These are phyloP conservation scores for Eimeria nieschulzi DNA, from an alignment of 169 alveolate genomes.

Conservation along the genomic window DNA sequence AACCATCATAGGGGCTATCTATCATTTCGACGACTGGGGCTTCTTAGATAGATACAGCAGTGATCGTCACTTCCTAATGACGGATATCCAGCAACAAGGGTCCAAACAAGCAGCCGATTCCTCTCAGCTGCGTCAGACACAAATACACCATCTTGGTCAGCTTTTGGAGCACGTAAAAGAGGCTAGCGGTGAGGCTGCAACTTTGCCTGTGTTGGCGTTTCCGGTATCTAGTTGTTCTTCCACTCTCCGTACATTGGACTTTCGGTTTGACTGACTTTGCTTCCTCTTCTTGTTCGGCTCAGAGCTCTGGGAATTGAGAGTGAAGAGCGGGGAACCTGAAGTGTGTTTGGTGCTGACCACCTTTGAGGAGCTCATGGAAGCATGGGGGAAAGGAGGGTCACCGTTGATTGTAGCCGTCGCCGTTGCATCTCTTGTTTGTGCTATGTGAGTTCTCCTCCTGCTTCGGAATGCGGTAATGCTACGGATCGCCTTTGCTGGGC, in stretches of 20 bases:
- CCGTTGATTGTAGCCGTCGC: slow-evolving; percentile 36
- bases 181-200: slow-evolving; percentile 37
- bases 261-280: too few species aligned
- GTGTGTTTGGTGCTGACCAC: neutral
- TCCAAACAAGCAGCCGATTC: neutral
- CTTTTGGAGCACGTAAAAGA: neutral
- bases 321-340: neutral
- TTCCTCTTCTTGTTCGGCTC: neutral
- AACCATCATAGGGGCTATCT: too few species aligned
- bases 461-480: too few species aligned
- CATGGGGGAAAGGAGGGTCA: neutral
- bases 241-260: too few species aligned
- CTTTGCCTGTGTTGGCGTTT: too few species aligned
- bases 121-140: slow-evolving; percentile 1
- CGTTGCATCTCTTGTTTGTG: slow-evolving; percentile 26
- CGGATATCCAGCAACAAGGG: slow-evolving; percentile 11
- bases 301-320: slow-evolving; percentile 23
- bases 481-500: too few species aligned
- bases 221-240: too few species aligned
- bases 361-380: neutral
- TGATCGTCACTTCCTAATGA: neutral
- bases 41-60: too few species aligned
- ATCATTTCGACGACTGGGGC: too few species aligned
- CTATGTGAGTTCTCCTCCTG: neutral
- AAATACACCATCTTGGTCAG: neutral